A percentile compares a stretch with the other conserved stretches of the same genome.
These are phyloP conservation scores for Aureobasidium sp. DNA, from an alignment of 2,329 filamentous ascomycete species.

Conservation along the genomic window DNA sequence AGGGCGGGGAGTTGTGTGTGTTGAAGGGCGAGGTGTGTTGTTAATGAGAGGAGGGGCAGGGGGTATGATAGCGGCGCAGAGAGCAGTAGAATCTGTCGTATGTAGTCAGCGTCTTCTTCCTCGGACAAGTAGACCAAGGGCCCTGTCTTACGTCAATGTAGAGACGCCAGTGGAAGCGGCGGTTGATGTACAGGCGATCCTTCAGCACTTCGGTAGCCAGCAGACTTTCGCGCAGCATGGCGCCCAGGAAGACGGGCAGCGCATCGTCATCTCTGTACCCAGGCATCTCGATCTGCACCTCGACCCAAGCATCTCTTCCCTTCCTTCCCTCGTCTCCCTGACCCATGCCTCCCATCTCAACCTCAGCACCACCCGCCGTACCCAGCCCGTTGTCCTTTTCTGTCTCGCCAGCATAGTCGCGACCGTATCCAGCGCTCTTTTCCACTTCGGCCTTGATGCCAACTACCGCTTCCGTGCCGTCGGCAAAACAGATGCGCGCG, in stretches of 20 bases:
- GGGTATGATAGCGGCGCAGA: slow-evolving; percentile 91
- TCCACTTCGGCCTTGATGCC: slow-evolving; percentile 94
- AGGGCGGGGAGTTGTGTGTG: slow-evolving; percentile 75
- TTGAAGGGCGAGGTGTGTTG: slow-evolving; percentile 86
- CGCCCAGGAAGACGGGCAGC: slow-evolving; percentile 73
- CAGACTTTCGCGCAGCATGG: slow-evolving; percentile 83
- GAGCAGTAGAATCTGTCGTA: slow-evolving; percentile 69
- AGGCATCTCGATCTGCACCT: slow-evolving; percentile 85
- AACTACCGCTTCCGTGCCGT: slow-evolving; percentile 92
- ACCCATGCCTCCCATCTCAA: slow-evolving; percentile 33
- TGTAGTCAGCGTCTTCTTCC: neutral
- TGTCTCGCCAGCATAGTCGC: slow-evolving; percentile 18
- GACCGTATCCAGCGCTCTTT: slow-evolving; percentile 42
- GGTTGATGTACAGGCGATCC: slow-evolving; percentile 75
- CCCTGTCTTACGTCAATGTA: slow-evolving; percentile 72
- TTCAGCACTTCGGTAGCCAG: slow-evolving; percentile 59
- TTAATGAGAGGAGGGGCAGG: slow-evolving; percentile 82
- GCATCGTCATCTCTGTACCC: slow-evolving; percentile 87
- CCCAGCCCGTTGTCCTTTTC: slow-evolving; percentile 14
- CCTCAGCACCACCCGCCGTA: slow-evolving; percentile 28
- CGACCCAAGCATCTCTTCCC: slow-evolving; percentile 59
- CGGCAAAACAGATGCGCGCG: slow-evolving; percentile 85
- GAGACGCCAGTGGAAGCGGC: slow-evolving; percentile 89
- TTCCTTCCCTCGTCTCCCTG: slow-evolving; percentile 19
- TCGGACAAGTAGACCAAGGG: neutral